Base-by-base conservation (phyloP, 2,329 filamentous ascomycete genomes). In the Pseudogymnoascus sp. region DNA sequence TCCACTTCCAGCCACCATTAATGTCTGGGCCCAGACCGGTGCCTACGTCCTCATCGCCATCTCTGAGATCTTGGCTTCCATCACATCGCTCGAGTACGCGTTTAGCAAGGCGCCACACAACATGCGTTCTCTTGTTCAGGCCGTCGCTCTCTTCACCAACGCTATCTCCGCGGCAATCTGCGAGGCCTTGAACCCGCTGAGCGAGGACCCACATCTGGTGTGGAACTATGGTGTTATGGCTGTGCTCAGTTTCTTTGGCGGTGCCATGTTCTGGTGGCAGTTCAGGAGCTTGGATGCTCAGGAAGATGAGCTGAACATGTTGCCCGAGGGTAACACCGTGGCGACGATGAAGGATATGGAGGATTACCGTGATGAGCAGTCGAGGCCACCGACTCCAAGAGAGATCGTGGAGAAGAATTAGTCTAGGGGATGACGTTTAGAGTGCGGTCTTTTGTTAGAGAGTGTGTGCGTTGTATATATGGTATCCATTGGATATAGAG, bases 21-120 rank as follows among this genome's bases (percentile, higher is more conserved):
- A 83, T 66, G 82, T 86, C 38, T 81, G 80, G 69, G 74, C 78
- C 61, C 79, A 83, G 63, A 73, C 79, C 1, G 77, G 78, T 20
- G 74, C 77, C 35, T 81, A 82, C 66, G 71, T 78, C 4, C 76
- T 86, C 54, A 81, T 85, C 28, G 83, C 79, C 18, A 72, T 83
- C 12, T 77, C 81, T 0, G 83, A 87, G 70, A 85, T 86, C 62
- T 82, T 86, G 68, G 82, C 83, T 54, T 86, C 83, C 9, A 84
- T 90, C 63, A 88, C 86, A 1, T 83, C 84, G 63, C 79, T 88
- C 9, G 87, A 90, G 71, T 89, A 90, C 66, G 87, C 86, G 16
- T 90, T 86, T 74, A 88, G 86, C 68, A 89, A 90, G 73, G 87
- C 87, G 0, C 87, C 87, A 1, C 80, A 81, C 41, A 83, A 79